Evolutionary conservation across 2,329 filamentous ascomycete species (phyloP).

Genomic region (Calonectria fujianensis): DNA sequence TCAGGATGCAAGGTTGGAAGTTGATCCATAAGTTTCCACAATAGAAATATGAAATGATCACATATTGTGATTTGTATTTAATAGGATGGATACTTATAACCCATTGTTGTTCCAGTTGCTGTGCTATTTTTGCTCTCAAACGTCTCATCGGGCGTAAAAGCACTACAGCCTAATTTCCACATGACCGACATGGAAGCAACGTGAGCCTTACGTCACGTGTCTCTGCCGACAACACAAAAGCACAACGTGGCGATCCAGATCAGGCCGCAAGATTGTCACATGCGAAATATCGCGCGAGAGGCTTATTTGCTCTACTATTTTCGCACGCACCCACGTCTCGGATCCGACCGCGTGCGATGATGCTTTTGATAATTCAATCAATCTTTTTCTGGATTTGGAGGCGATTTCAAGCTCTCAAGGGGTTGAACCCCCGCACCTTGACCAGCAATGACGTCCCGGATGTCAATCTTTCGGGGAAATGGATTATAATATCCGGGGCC

Average conservation of each 20-base stretch:
- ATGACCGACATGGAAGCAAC: not conserved
- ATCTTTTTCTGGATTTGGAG: conserved; percentile 14
- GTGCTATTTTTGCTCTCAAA: not conserved
- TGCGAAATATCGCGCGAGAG: not conserved
- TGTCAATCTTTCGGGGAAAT: conserved; percentile 21
- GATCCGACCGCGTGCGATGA: not conserved
- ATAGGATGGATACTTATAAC: not conserved
- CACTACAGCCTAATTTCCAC: not conserved
- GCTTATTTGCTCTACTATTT: not conserved
- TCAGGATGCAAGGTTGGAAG: not conserved
- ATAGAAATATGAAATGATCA: not conserved
- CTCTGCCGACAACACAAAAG: not conserved
- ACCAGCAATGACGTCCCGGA: conserved; percentile 24
- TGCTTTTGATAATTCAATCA: conserved; percentile 1
- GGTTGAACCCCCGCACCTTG: not conserved
- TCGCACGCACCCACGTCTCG: not conserved
- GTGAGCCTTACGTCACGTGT: conserved; percentile 4
- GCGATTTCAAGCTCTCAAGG: conserved; percentile 1
- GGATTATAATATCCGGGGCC: conserved; percentile 33
- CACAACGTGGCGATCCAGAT: not conserved
- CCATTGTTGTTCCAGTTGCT: not conserved
- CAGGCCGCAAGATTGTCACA: conserved; percentile 1
- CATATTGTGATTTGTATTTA: not conserved
- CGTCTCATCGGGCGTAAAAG: not conserved
- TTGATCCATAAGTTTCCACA: too few species aligned